Percentiles rank a stretch among this genome's conserved stretches.
phyloP scores from a whole-genome alignment of 441 rosid species.

The Omphalea diandra region DNA sequence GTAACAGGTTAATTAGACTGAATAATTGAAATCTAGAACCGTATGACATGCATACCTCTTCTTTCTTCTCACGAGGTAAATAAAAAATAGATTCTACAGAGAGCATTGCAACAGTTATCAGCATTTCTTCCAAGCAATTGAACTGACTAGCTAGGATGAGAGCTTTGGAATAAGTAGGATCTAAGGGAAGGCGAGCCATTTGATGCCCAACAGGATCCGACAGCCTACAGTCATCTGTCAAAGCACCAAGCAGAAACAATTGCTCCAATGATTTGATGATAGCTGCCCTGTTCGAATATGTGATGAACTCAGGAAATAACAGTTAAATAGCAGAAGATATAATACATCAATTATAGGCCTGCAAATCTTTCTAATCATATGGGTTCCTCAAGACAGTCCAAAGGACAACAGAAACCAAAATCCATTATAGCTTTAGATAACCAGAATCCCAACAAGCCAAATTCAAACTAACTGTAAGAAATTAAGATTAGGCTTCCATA shows the following conservation, averaged over 20 bases:
- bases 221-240: constrained; percentile 81
- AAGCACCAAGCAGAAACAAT: constrained; percentile 79
- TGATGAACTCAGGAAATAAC: constrained; percentile 11
- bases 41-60: constrained; percentile 59
- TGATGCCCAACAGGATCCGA: constrained; percentile 78
- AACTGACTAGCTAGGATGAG: constrained; percentile 75
- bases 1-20: too few species aligned
- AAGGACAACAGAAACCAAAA: not conserved
- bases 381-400: not conserved
- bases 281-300: constrained; percentile 56
- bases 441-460: not conserved
- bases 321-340: constrained; percentile 10
- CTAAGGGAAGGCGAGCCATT: constrained; percentile 92
- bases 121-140: constrained; percentile 92
- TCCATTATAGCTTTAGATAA: too few species aligned
- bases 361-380: not conserved
- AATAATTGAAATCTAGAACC: too few species aligned
- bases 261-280: constrained; percentile 83
- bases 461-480: not conserved
- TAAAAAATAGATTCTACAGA: constrained; percentile 87
- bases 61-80: constrained; percentile 69
- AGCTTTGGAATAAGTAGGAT: constrained; percentile 86
- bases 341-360: not conserved
- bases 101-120: constrained; percentile 89
- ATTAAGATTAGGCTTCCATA: not conserved